Conservation (phyloP, 352 stramenopile genomes). For the Salisapilia sapeloensis region DNA sequence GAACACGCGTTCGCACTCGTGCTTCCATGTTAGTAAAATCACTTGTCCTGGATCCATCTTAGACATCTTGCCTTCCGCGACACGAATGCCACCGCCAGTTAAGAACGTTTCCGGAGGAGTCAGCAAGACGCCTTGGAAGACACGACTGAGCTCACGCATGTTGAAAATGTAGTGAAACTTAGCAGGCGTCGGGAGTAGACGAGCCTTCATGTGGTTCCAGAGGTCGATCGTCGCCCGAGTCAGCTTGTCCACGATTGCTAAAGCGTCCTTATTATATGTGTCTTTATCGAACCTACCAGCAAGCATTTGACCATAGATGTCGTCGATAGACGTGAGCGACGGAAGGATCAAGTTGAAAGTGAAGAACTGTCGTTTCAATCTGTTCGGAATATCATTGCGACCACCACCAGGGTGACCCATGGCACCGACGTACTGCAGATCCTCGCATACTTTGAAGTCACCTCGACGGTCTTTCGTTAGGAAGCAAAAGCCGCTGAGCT, state of each 20-base stretch:
- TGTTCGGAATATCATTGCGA: constrained; percentile 98
- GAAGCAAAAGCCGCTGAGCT: constrained; percentile 95
- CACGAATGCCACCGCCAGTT: constrained; percentile 70
- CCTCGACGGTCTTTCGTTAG: constrained; percentile 96
- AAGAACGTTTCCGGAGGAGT: constrained; percentile 92
- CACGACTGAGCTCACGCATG: constrained; percentile 94
- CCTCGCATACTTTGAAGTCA: constrained; percentile 97
- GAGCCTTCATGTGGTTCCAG: constrained; percentile 95
- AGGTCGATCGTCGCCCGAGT: constrained; percentile 92
- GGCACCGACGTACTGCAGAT: constrained; percentile 94
- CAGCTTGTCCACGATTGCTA: constrained; percentile 84
- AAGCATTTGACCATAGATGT: constrained; percentile 99
- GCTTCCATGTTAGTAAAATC: constrained; percentile 92
- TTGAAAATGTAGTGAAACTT: constrained; percentile 99
- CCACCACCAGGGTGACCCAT: constrained; percentile 95
- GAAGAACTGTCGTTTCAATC: constrained; percentile 98
- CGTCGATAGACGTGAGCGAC: constrained; percentile 96
- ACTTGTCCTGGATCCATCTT: constrained; percentile 87
- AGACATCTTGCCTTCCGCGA: constrained; percentile 68
- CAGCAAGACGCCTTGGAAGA: constrained; percentile 96
- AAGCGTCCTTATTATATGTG: constrained; percentile 64
- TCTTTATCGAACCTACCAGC: constrained; percentile 86
- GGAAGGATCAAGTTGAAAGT: constrained; percentile 97
- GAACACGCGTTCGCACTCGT: constrained; percentile 97
- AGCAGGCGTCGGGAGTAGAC: constrained; percentile 92